A percentile compares a stretch with the other conserved stretches of the same genome.
Conservation (phyloP, 1,139 yeast species). For the Candida sanyaensis region DNA sequence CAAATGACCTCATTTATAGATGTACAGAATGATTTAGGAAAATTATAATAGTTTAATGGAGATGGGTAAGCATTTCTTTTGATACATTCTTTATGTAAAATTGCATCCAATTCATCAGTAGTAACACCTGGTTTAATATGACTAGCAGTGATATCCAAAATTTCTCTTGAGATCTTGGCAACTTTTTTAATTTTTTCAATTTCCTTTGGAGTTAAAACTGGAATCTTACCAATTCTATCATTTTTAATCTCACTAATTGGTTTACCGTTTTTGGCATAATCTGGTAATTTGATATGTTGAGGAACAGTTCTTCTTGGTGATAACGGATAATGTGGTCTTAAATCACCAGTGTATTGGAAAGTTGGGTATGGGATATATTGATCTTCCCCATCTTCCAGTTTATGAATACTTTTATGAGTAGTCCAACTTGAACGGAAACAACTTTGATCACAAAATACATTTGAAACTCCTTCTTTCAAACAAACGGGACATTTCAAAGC, state of each 20-base stretch:
- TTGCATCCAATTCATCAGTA: conserved; percentile 87
- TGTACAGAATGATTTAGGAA: conserved; percentile 91
- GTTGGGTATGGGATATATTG: conserved; percentile 86
- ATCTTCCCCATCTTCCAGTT: conserved; percentile 44
- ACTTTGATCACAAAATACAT: conserved; percentile 77
- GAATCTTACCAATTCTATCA: conserved; percentile 69
- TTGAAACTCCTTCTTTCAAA: conserved; percentile 63
- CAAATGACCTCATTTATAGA: conserved; percentile 94
- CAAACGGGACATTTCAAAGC: conserved; percentile 90
- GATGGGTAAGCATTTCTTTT: conserved; percentile 94
- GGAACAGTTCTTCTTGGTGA: conserved; percentile 72
- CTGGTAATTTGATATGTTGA: conserved; percentile 72
- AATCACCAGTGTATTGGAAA: conserved; percentile 68
- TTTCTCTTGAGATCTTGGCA: conserved; percentile 78
- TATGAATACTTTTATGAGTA: conserved; percentile 53
- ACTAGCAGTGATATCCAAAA: conserved; percentile 83
- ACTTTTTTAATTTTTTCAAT: conserved; percentile 74
- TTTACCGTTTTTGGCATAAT: conserved; percentile 79
- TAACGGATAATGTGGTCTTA: conserved; percentile 83
- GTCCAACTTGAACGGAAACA: conserved; percentile 83
- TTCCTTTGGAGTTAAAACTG: conserved; percentile 61
- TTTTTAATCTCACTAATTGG: conserved; percentile 78
- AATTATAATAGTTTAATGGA: conserved; percentile 91
- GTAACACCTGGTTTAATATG: conserved; percentile 85
- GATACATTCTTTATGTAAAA: conserved; percentile 85